Conservation (phyloP, 169 alveolate species). For the Eimeria mitis region DNA sequence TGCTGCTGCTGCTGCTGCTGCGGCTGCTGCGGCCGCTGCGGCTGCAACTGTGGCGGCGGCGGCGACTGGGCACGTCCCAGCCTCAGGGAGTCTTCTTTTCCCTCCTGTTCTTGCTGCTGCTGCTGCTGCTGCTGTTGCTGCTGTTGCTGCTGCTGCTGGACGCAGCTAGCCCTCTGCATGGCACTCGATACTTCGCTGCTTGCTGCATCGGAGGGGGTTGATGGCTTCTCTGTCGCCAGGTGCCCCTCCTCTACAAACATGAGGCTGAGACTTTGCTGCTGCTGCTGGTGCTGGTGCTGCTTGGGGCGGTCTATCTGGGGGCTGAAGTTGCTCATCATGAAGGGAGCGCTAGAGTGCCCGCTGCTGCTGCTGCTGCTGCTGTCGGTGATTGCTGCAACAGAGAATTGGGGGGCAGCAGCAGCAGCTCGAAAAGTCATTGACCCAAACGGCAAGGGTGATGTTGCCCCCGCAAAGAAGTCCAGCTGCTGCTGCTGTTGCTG, state of each 20-base stretch:
- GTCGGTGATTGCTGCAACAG: slow-evolving; percentile 7
- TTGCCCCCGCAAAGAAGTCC: not conserved
- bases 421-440: not conserved
- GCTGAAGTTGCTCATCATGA: not conserved
- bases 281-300: slow-evolving; percentile 62
- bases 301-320: not conserved
- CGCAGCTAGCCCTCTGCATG: not conserved
- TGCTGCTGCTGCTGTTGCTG: not conserved
- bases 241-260: slow-evolving; percentile 32
- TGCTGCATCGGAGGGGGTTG: slow-evolving; percentile 13
- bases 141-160: slow-evolving; percentile 32
- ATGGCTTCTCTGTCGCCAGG: slow-evolving; percentile 53
- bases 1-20: not conserved
- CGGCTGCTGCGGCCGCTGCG: not conserved
- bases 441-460: not conserved
- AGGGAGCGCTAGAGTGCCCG: not conserved
- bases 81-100: not conserved
- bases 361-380: slow-evolving; percentile 2
- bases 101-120: not conserved
- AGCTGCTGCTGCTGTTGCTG: slow-evolving; percentile 1
- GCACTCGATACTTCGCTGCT: slow-evolving; percentile 33
- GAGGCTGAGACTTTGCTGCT: not conserved
- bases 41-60: not conserved
- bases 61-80: not conserved
- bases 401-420: not conserved